These are phyloP conservation scores for Aspergillus novoparasiticus DNA, from an alignment of 2,329 filamentous ascomycete species.

Conservation along the genomic window DNA sequence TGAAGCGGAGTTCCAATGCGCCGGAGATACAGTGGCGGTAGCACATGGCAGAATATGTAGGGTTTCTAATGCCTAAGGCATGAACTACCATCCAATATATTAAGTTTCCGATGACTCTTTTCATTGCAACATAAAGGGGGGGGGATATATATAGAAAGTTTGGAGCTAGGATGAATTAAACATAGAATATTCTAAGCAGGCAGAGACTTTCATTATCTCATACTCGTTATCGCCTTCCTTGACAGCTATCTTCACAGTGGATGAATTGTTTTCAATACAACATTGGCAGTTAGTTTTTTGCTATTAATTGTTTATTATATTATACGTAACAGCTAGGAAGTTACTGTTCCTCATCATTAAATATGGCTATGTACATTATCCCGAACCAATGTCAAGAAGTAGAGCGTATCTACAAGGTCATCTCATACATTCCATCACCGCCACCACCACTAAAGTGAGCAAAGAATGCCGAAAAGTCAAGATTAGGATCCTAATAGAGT, in stretches of 20 bases:
- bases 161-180: neutral
- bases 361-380: neutral
- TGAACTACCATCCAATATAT: neutral
- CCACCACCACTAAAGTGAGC: neutral
- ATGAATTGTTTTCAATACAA: neutral
- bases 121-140: neutral
- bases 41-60: constrained; percentile 1
- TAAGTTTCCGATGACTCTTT: no score
- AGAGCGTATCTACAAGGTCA: neutral
- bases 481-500: neutral
- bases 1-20: constrained; percentile 15
- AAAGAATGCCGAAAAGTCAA: neutral
- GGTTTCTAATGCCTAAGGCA: neutral
- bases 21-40: constrained; percentile 14
- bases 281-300: neutral
- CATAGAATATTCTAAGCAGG: neutral
- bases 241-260: neutral
- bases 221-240: neutral
- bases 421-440: neutral
- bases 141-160: neutral
- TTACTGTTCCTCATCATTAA: no score
- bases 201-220: neutral
- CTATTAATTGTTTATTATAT: neutral
- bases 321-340: neutral
- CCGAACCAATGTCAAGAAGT: neutral